Percentiles rank a stretch among this genome's conserved stretches.
Conservation (phyloP, 2,329 filamentous ascomycete genomes). For the Calonectria hawksworthii region DNA sequence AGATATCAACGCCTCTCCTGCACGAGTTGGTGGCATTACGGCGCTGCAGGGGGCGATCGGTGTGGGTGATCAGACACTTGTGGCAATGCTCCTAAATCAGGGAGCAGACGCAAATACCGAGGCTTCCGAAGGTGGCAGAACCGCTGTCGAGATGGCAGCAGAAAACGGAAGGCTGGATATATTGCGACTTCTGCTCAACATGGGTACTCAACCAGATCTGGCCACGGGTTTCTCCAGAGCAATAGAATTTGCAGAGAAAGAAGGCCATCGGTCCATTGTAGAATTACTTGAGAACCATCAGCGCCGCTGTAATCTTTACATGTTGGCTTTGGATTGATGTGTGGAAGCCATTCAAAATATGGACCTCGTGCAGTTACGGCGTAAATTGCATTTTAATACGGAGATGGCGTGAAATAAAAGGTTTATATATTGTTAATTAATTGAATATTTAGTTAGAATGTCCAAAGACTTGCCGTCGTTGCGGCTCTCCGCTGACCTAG, state of each 20-base stretch:
- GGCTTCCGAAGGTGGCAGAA: background rate
- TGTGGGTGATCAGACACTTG: background rate
- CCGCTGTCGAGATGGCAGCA: background rate
- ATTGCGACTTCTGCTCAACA: background rate
- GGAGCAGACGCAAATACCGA: background rate
- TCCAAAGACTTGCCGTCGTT: too few species aligned
- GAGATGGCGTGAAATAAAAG: too few species aligned
- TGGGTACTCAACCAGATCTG: background rate
- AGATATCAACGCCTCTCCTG: background rate
- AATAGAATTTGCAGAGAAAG: background rate
- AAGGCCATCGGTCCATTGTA: background rate
- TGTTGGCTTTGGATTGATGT: background rate
- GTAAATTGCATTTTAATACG: too few species aligned
- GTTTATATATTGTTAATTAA: too few species aligned
- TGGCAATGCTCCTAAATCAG: background rate
- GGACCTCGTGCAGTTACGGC: too few species aligned
- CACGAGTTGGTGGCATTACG: background rate
- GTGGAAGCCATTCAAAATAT: background rate
- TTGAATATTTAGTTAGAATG: too few species aligned
- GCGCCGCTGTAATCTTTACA: background rate
- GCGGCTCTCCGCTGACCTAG: background rate
- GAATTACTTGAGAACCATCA: background rate
- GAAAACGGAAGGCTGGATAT: background rate
- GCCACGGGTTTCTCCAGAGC: background rate
- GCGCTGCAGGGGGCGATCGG: background rate